Conservation (phyloP, 1,284 basidiomycete species). For the Omphalotus olearius region DNA sequence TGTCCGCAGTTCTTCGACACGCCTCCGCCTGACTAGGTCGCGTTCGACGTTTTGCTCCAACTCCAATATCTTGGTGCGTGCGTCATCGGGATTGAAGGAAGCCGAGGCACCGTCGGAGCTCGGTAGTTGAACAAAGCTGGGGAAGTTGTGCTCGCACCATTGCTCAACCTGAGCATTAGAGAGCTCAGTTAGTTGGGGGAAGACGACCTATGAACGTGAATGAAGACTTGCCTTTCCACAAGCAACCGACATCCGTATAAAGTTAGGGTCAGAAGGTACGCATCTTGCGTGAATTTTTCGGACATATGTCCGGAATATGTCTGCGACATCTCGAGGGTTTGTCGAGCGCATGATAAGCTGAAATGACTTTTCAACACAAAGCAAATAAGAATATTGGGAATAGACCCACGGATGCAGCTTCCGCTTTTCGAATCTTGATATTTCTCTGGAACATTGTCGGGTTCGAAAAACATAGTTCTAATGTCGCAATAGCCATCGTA, state of each 20-base stretch:
- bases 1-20: slow-evolving; percentile 27
- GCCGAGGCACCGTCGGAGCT: slow-evolving; percentile 25
- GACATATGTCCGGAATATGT: slow-evolving; percentile 83
- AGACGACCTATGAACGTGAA: neutral
- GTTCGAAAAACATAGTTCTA: slow-evolving; percentile 93
- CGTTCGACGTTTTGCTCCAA: slow-evolving; percentile 35
- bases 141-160: slow-evolving; percentile 89
- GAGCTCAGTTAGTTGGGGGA: neutral
- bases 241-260: slow-evolving; percentile 74
- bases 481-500: slow-evolving; percentile 94
- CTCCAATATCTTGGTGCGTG: slow-evolving; percentile 47
- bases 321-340: slow-evolving; percentile 89
- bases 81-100: slow-evolving; percentile 45
- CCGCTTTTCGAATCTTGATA: slow-evolving; percentile 94
- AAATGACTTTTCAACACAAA: neutral
- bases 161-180: slow-evolving; percentile 70
- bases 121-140: slow-evolving; percentile 69
- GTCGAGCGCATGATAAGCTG: slow-evolving; percentile 89
- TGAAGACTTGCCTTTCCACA: slow-evolving; percentile 59
- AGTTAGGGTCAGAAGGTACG: slow-evolving; percentile 82
- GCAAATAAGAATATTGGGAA: neutral
- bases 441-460: slow-evolving; percentile 84
- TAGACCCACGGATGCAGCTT: slow-evolving; percentile 71
- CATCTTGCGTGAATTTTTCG: slow-evolving; percentile 83
- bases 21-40: slow-evolving; percentile 40